phyloP scores from a whole-genome alignment of 2,329 filamentous ascomycete genomes.

The Fusarium falciforme region DNA sequence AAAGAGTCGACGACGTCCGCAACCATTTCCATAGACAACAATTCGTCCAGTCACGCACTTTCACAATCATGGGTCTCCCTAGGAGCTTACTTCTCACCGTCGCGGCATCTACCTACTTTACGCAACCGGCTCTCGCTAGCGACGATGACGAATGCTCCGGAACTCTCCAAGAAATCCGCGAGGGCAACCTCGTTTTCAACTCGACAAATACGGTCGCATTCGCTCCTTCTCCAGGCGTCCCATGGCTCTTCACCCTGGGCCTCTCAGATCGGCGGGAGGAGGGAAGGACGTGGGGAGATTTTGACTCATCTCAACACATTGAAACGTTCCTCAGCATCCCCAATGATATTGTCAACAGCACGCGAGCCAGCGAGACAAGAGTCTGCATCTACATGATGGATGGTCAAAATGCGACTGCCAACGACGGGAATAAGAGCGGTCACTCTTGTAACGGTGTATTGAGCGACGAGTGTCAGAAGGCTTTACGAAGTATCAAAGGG shows the following conservation, averaged over 20 bases:
- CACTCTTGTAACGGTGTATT: background rate
- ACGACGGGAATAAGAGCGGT: background rate
- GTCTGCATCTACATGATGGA: background rate
- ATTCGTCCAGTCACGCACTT: background rate
- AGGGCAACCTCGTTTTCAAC: background rate
- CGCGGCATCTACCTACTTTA: background rate
- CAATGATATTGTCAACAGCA: background rate
- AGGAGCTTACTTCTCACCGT: background rate
- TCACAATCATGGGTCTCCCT: background rate
- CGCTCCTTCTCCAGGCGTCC: background rate
- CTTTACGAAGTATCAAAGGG: background rate
- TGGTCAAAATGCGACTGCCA: background rate
- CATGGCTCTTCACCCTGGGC: background rate
- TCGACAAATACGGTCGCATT: background rate
- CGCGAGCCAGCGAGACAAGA: background rate
- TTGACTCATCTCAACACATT: background rate
- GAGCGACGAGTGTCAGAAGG: background rate
- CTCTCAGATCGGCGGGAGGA: background rate
- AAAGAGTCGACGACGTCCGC: background rate
- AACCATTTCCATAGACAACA: background rate
- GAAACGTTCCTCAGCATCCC: background rate
- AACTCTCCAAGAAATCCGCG: background rate
- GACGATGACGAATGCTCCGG: background rate
- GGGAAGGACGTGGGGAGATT: background rate
- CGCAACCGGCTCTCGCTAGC: background rate